Evolutionary conservation across 2,329 filamentous ascomycete species (phyloP), one percentile per base, ranked within the genome.

Genomic region (Thelonectria rubi): DNA sequence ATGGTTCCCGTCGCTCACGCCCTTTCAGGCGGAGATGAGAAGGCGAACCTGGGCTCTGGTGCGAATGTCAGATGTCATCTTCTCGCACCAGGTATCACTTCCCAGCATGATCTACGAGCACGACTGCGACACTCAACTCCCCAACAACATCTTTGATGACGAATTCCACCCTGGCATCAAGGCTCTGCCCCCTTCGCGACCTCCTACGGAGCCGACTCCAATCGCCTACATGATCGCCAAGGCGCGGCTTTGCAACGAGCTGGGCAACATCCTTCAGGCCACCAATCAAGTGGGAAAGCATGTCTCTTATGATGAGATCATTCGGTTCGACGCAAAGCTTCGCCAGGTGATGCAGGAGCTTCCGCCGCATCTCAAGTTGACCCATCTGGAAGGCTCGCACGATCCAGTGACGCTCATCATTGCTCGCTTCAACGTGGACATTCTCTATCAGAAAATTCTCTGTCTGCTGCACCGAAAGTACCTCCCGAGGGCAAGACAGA

Each of bases 381-480:
- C 89, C 32, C 84, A 89, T 0, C 83, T 97, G 60, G 90, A 94
- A 60, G 90, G 92, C 57, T 89, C 87, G 5, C 83, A 88, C 48
- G 94, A 97, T 70, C 89, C 96, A 17, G 88, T 95, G 75, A 91
- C 92, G 24, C 85, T 95, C 62, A 89, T 97, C 60, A 90, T 97
- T 80, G 91, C 94, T 53, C 88, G 94, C 26, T 94, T 93, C 74
- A 91, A 91, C 58, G 80, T 97, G 32, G 92, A 95, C 64, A 89
- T 95, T 51, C 79, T 97, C 5, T 97, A 93, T 73, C 88, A 96
- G 65, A 97, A 97, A 78, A 91, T 93, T 17, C 85, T 97, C 70
- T 96, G 93, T 70, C 86, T 97, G 20, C 84, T 99, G 40, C 95
- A 99, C 76, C 86, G 93, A 52, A 93, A 93, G 65, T 97, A 95